These are phyloP conservation scores for Haematococcus lacustris DNA, from an alignment of 139 green algal species.

Conservation along the genomic window DNA sequence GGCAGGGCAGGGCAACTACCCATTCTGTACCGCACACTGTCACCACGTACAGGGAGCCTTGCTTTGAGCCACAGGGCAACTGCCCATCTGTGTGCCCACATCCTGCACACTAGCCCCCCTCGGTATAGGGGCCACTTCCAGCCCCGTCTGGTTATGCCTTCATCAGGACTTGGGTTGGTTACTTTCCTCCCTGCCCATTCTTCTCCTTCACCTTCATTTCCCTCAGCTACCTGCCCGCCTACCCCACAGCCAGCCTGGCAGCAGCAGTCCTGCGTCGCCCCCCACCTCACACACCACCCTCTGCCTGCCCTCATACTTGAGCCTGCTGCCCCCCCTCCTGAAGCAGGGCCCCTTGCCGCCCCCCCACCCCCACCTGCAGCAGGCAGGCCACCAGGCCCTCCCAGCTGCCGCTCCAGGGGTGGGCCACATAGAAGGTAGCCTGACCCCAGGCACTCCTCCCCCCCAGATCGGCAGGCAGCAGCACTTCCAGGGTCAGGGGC, in stretches of 20 bases:
- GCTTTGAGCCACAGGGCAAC: no score
- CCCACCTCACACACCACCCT: not conserved
- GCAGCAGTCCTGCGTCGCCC: not conserved
- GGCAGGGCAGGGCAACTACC: no score
- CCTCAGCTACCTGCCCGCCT: no score
- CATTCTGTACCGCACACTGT: no score
- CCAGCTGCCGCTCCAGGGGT: not conserved
- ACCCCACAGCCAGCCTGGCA: not conserved
- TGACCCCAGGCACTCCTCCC: not conserved
- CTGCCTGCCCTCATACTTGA: not conserved
- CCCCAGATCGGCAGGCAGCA: not conserved
- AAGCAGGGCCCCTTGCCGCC: not conserved
- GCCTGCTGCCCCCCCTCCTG: not conserved
- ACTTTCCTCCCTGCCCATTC: no score
- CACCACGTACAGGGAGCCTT: no score
- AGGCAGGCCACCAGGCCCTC: not conserved
- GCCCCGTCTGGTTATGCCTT: no score
- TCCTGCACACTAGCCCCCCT: no score
- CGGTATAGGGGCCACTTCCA: no score
- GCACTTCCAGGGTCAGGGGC: not conserved
- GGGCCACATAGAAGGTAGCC: conserved; percentile 2
- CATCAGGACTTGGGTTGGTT: no score
- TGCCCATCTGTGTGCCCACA: no score
- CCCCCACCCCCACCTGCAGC: not conserved
- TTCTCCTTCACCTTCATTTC: no score